A percentile compares a stretch with the other conserved stretches of the same genome.
phyloP scores from a whole-genome alignment of 768 basidiomycete genomes.

The Polyporus arcularius region DNA sequence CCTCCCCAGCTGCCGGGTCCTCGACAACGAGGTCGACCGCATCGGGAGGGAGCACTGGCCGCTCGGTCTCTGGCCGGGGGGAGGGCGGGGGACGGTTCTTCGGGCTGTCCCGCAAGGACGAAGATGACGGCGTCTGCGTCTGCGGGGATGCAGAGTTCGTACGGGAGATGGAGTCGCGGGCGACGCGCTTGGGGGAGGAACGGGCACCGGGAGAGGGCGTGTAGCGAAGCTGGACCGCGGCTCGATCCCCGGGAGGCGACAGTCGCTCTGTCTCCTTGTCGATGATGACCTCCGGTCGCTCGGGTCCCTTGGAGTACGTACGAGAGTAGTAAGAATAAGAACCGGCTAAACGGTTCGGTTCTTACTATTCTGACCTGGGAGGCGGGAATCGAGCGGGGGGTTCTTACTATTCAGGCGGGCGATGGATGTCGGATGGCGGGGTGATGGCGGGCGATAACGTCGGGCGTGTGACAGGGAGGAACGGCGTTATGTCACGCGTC shows the following conservation, averaged over 20 bases:
- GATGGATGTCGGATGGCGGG: too few relatives aligned
- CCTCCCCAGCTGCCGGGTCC: constrained; percentile 55
- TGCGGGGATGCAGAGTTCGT: constrained; percentile 14
- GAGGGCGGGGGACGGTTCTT: constrained; percentile 22
- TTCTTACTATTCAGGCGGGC: too few relatives aligned
- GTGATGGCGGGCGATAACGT: too few relatives aligned
- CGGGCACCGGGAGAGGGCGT: constrained; percentile 31
- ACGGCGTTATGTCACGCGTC: too few relatives aligned
- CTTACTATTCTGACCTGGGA: too few relatives aligned
- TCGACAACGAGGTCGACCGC: constrained; percentile 91
- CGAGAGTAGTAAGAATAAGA: too few relatives aligned
- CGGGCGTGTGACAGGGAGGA: too few relatives aligned
- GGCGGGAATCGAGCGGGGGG: too few relatives aligned
- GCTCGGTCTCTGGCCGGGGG: constrained; percentile 22
- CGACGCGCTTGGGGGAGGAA: constrained; percentile 13
- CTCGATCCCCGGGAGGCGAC: constrained; percentile 17
- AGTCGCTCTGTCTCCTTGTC: constrained; percentile 49
- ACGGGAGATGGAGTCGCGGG: constrained; percentile 6
- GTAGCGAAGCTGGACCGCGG: constrained; percentile 50
- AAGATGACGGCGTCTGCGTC: constrained; percentile 16
- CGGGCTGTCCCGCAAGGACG: constrained; percentile 22
- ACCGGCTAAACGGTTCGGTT: too few relatives aligned
- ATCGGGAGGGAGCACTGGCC: constrained; percentile 53
- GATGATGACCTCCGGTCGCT: constrained; percentile 34
- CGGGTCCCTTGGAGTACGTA: constrained; percentile 24